These are phyloP conservation scores for Nicotiana undulata DNA, from an alignment of 257 asterid species.

Conservation along the genomic window DNA sequence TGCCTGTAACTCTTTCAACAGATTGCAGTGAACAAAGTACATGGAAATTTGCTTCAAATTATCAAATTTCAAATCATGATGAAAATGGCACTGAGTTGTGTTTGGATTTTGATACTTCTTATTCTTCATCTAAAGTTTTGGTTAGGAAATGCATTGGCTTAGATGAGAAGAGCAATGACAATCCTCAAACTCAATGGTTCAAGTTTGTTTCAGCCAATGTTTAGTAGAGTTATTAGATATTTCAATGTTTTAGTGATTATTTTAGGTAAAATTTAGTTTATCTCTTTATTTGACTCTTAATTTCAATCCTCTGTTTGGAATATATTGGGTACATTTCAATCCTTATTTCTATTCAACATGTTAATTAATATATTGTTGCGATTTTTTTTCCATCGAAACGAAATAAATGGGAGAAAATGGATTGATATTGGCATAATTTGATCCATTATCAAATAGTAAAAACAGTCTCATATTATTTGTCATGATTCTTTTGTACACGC, in stretches of 20 bases:
- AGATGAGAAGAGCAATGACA: constrained; percentile 28
- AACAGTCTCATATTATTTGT: too few species aligned
- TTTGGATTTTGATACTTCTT: constrained; percentile 35
- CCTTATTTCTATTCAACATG: background rate
- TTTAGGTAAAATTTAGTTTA: background rate
- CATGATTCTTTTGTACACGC: too few species aligned
- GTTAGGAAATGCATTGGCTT: constrained; percentile 48
- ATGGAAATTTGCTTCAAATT: constrained; percentile 40
- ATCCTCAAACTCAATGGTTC: constrained; percentile 69
- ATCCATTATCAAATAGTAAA: too few species aligned
- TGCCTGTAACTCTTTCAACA: constrained; percentile 19
- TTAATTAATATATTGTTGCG: too few species aligned
- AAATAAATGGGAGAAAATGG: too few species aligned
- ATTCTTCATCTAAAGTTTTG: constrained; percentile 19
- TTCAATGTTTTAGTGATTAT: background rate
- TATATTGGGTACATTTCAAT: background rate
- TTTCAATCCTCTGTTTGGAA: background rate
- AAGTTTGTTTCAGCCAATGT: constrained; percentile 44
- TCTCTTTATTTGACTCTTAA: background rate
- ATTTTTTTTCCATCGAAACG: too few species aligned
- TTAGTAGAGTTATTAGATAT: background rate
- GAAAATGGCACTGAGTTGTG: constrained; percentile 37
- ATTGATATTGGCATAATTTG: too few species aligned
- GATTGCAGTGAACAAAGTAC: constrained; percentile 30
- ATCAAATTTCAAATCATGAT: constrained; percentile 37